phyloP scores from a whole-genome alignment of 441 rosid genomes.

The Populus hybrid region DNA sequence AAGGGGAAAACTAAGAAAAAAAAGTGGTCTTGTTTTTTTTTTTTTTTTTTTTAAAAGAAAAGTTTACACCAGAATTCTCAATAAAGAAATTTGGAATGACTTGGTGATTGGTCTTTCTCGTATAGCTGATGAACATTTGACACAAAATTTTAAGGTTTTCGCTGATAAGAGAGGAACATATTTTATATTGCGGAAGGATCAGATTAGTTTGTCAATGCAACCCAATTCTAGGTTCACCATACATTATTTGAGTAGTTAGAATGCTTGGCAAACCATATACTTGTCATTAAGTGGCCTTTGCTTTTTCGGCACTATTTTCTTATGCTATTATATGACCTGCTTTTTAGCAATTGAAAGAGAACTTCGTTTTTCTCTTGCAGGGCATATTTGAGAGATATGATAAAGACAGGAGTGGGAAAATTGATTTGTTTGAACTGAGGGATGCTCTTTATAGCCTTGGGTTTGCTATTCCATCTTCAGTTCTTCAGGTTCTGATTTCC shows the following conservation, averaged over 20 bases:
- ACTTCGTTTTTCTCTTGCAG: constrained; percentile 23
- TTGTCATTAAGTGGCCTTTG: neutral
- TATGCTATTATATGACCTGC: neutral
- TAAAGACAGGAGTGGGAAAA: constrained; percentile 62
- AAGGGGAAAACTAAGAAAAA: no score
- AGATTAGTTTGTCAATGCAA: neutral
- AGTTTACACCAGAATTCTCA: neutral
- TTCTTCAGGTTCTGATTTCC: constrained; percentile 48
- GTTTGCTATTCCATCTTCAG: constrained; percentile 56
- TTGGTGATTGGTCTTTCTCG: neutral
- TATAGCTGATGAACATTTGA: neutral
- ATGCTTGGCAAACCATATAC: neutral
- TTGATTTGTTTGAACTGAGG: constrained; percentile 50
- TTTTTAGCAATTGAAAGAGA: neutral
- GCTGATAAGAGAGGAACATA: neutral
- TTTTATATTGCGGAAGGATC: neutral
- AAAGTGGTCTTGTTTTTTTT: no score
- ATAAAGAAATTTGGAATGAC: neutral
- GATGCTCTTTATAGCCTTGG: constrained; percentile 66
- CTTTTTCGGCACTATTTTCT: neutral
- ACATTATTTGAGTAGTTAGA: neutral
- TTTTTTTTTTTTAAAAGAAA: neutral
- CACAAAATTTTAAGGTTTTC: neutral
- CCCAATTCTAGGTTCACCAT: neutral
- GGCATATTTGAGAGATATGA: constrained; percentile 62